Evolutionary conservation across 1,284 basidiomycete species (phyloP).

Genomic region (Flammula alnicola): DNA sequence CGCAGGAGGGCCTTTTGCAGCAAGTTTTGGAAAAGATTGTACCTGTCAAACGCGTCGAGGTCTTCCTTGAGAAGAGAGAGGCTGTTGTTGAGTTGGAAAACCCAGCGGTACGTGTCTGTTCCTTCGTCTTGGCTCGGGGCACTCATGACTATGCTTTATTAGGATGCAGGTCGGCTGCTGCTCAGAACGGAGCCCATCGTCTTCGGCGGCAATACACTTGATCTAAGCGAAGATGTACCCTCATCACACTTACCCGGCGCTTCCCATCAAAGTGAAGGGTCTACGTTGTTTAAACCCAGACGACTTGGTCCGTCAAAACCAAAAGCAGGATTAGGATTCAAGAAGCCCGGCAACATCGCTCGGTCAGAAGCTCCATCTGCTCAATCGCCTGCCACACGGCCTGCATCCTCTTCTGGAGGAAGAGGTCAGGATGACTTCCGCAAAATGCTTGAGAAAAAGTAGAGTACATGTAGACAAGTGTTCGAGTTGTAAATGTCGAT

Average conservation of each 20-base stretch:
- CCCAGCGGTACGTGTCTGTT: conserved; percentile 64
- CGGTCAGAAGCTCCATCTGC: conserved; percentile 18
- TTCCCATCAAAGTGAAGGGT: conserved; percentile 42
- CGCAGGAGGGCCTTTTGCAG: conserved; percentile 88
- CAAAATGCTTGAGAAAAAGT: conserved; percentile 61
- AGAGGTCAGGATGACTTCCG: conserved; percentile 82
- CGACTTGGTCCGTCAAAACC: conserved; percentile 60
- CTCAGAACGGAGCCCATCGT: conserved; percentile 69
- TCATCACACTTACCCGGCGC: conserved; percentile 41
- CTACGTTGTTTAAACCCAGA: conserved; percentile 62
- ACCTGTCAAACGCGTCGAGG: conserved; percentile 74
- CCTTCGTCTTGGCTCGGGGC: not conserved
- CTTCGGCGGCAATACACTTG: conserved; percentile 62
- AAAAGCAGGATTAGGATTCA: conserved; percentile 69
- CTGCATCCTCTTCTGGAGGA: conserved; percentile 18
- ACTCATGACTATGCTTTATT: conserved; percentile 6
- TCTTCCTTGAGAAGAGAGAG: conserved; percentile 68
- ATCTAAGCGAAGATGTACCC: conserved; percentile 46
- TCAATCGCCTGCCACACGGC: conserved; percentile 3
- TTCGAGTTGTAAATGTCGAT: too few relatives aligned
- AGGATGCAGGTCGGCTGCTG: conserved; percentile 83
- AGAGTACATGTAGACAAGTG: too few relatives aligned
- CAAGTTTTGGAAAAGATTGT: conserved; percentile 84
- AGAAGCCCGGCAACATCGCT: conserved; percentile 37
- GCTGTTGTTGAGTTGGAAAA: conserved; percentile 81